Evolutionary conservation across 2,329 filamentous ascomycete genomes (phyloP).

Genomic region (Colletotrichum coccodes): DNA sequence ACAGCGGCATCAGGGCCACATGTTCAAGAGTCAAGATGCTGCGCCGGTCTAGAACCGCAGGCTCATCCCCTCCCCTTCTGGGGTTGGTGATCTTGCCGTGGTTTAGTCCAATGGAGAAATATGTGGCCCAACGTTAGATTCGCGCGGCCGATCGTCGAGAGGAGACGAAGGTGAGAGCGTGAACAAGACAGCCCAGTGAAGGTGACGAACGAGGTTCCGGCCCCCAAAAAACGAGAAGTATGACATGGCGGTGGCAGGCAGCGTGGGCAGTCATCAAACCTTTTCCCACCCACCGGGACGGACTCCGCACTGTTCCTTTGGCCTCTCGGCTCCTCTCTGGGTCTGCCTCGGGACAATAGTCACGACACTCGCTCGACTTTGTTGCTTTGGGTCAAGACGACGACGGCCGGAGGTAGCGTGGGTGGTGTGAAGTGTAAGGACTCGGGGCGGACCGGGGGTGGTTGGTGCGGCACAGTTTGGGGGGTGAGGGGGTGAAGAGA

Average conservation of each 20-base stretch:
- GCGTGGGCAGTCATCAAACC: slow-evolving; percentile 17
- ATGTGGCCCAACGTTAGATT: background rate
- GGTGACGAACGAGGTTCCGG: background rate
- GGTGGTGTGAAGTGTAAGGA: background rate
- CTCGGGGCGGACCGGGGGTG: background rate
- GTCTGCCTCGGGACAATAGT: slow-evolving; percentile 18
- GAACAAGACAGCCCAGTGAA: background rate
- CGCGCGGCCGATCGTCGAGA: background rate
- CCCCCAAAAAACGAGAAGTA: background rate
- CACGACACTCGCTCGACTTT: slow-evolving; percentile 8
- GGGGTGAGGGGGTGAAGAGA: background rate
- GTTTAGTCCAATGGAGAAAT: background rate
- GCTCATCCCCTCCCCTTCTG: background rate
- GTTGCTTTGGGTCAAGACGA: slow-evolving; percentile 10
- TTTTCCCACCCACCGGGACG: slow-evolving; percentile 18
- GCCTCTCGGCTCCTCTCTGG: slow-evolving; percentile 16
- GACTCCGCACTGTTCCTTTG: slow-evolving; percentile 10
- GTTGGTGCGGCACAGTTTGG: slow-evolving; percentile 15
- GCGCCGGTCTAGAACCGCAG: slow-evolving; percentile 21
- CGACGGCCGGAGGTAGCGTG: slow-evolving; percentile 3
- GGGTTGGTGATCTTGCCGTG: slow-evolving; percentile 20
- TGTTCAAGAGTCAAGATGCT: slow-evolving; percentile 16
- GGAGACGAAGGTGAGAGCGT: background rate
- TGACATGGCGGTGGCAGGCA: slow-evolving; percentile 25
- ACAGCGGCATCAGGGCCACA: slow-evolving; percentile 22